These are phyloP conservation scores for Spergularia azorica DNA, from an alignment of 179 eudicot species.

Conservation along the genomic window DNA sequence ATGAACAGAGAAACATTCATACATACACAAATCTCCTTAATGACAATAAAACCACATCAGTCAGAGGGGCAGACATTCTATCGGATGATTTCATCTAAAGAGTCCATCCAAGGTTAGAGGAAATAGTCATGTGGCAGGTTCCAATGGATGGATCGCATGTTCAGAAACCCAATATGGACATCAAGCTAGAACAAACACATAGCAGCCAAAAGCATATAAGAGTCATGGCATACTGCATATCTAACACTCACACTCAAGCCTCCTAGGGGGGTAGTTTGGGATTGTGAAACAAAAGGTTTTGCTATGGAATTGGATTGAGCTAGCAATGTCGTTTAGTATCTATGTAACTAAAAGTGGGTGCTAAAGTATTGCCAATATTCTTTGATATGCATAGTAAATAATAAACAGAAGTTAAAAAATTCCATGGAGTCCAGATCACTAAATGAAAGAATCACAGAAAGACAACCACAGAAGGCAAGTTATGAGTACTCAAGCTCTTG, in stretches of 20 bases:
- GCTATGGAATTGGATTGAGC: background rate
- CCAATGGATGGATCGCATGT: background rate
- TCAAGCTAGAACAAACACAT: constrained; percentile 4
- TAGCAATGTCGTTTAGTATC: background rate
- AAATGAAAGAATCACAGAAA: background rate
- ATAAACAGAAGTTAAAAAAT: constrained; percentile 1
- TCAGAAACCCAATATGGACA: background rate
- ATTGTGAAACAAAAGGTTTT: background rate
- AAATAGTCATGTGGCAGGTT: background rate
- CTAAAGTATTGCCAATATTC: background rate
- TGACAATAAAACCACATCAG: background rate
- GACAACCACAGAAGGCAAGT: background rate
- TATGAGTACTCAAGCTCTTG: background rate
- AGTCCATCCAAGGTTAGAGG: background rate
- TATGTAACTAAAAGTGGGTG: background rate
- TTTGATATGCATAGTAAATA: background rate
- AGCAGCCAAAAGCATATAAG: background rate
- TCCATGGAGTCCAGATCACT: background rate
- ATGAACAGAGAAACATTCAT: constrained; percentile 7
- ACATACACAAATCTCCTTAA: background rate
- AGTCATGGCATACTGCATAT: background rate
- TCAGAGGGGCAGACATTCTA: background rate
- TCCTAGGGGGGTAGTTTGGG: background rate
- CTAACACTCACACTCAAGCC: background rate
- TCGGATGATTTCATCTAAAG: background rate